A percentile compares a stretch with the other conserved stretches of the same genome.
Conservation (phyloP, 2,329 filamentous ascomycete genomes). For the Aschersonia sp. region DNA sequence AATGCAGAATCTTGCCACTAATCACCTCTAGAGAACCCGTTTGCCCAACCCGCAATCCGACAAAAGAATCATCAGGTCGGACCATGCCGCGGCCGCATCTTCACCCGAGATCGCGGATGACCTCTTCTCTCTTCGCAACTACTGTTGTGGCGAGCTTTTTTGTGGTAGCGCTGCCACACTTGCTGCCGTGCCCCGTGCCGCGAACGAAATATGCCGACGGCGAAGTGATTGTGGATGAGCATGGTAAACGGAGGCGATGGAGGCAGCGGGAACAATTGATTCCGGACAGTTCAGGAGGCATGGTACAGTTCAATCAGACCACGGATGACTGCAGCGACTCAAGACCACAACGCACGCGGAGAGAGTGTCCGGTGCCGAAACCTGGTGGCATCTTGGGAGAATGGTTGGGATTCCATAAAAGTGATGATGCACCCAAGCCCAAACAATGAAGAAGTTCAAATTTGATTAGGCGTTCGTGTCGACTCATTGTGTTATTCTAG, state of each 20-base stretch:
- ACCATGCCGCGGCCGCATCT: constrained; percentile 75
- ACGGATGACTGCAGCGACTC: constrained; percentile 19
- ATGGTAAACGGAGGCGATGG: constrained; percentile 29
- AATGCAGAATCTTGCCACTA: neutral
- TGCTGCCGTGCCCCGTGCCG: constrained; percentile 81
- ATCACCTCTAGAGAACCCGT: constrained; percentile 2
- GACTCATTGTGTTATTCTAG: neutral
- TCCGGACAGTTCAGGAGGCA: constrained; percentile 26
- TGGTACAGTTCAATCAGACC: constrained; percentile 31
- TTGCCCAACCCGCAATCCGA: constrained; percentile 2
- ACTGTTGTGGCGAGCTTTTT: constrained; percentile 82
- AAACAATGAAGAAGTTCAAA: constrained; percentile 11
- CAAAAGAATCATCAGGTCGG: constrained; percentile 1
- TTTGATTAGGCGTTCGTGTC: neutral
- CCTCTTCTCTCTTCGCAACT: constrained; percentile 87
- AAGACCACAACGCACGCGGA: constrained; percentile 29
- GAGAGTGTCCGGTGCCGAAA: constrained; percentile 88
- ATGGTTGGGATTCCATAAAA: constrained; percentile 52
- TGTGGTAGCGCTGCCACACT: constrained; percentile 79
- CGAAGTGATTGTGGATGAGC: constrained; percentile 29
- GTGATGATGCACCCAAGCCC: constrained; percentile 8
- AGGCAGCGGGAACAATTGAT: constrained; percentile 17
- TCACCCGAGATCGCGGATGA: constrained; percentile 85
- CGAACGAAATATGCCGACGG: constrained; percentile 63
- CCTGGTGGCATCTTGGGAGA: constrained; percentile 65